Conservation (phyloP, 2,329 filamentous ascomycete genomes). For the Trichoderma afroharzianum region DNA sequence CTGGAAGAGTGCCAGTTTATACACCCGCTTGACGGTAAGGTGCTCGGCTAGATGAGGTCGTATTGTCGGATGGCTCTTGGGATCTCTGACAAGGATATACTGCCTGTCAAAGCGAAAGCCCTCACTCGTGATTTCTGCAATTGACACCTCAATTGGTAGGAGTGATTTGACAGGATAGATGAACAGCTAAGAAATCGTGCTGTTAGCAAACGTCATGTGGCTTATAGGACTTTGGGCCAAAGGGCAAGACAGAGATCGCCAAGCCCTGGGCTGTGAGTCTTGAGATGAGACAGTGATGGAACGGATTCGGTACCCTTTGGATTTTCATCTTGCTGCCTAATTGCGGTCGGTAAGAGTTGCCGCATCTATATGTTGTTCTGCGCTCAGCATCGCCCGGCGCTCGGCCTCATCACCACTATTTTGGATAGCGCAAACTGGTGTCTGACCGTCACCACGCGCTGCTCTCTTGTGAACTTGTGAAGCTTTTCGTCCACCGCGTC, state of each 20-base stretch:
- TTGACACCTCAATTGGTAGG: slow-evolving; percentile 20
- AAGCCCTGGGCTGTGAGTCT: neutral
- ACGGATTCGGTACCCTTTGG: slow-evolving; percentile 17
- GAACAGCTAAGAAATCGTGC: slow-evolving; percentile 18
- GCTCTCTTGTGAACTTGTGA: neutral
- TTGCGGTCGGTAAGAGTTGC: neutral
- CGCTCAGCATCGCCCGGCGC: slow-evolving; percentile 6
- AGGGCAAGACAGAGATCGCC: neutral
- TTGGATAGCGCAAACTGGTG: neutral
- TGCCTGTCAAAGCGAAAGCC: slow-evolving; percentile 23
- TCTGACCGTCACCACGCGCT: neutral
- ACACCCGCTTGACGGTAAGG: slow-evolving; percentile 21
- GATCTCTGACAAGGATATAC: slow-evolving; percentile 20
- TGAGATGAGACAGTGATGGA: neutral
- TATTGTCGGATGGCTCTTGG: neutral
- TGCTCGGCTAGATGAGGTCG: slow-evolving; percentile 20
- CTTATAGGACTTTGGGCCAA: neutral
- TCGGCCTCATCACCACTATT: slow-evolving; percentile 5
- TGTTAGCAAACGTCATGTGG: neutral
- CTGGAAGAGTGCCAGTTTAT: slow-evolving; percentile 20
- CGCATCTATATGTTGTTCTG: neutral
- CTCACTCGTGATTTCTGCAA: slow-evolving; percentile 22
- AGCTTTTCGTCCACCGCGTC: neutral
- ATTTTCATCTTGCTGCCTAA: slow-evolving; percentile 18
- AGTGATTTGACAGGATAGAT: slow-evolving; percentile 24